Evolutionary conservation across 192 early-diverging fungal species (phyloP), one percentile per base, ranked within the genome.

Genomic region (Cetraspora pellucida): DNA sequence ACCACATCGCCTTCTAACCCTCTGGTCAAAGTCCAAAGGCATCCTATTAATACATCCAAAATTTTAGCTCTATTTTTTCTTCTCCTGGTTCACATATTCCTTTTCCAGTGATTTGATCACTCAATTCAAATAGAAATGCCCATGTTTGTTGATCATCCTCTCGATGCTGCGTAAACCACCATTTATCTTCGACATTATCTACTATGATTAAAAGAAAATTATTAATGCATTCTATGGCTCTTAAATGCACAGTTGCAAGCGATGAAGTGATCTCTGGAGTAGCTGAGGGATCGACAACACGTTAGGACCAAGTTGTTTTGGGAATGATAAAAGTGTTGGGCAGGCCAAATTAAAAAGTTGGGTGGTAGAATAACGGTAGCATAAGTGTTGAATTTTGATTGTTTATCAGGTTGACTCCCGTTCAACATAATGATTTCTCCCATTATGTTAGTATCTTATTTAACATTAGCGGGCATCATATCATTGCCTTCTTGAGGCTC

Each of bases 1-100:
- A 84, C 82, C 61, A 92, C 87, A 31, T 87, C 37, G 27, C 85
- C 86, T 25, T 88, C 82, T 45, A 89, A 82, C 14, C 90, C 89
- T 64, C 93, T 89, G 3, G 89, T 87, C 54, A 95, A 77, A 2
- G 91, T 86, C 94, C 94, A 96, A 67, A 95, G 80, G 67, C 92
- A 91, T 9, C 90, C 87, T 21, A 94, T 85, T 21, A 88, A 84
- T 19, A 87, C 84, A 72, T 94, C 94, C 30, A 94, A 76, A 43
- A 90, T 78, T 43, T 80, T 74, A n/a, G 80, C 85, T 19, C 87
- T 80, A 73, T 87, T 83, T n/a, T n/a, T 57, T 85, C 82, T 57
- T 87, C 82, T 10, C 89, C 86, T 43, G 81, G 75, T 14, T 16
- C 25, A 10, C 85, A 75, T 7, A 87, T 77, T 19, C 83, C 81